These are phyloP conservation scores for Fagopyrum tataricum DNA, from an alignment of 148 eudicot species.

Conservation along the genomic window DNA sequence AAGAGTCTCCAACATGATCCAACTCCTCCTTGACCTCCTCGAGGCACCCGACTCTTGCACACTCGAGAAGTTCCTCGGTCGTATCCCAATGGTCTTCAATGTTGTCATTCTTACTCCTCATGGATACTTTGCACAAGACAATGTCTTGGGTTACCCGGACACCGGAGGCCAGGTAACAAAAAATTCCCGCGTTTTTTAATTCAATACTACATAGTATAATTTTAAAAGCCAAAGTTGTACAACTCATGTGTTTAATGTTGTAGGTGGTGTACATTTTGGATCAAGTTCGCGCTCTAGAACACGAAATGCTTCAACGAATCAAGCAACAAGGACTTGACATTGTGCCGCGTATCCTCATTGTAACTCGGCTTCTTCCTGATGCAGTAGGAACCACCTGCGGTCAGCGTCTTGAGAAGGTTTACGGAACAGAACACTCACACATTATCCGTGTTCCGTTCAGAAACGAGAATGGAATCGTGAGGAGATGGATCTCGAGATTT, in stretches of 20 bases:
- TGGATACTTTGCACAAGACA: constrained; percentile 94
- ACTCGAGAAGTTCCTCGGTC: constrained; percentile 82
- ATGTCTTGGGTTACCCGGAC: constrained; percentile 94
- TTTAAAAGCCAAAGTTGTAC: too few relatives aligned
- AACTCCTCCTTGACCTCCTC: constrained; percentile 77
- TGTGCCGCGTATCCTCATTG: constrained; percentile 80
- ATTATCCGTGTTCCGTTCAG: constrained; percentile 95
- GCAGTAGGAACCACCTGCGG: constrained; percentile 95
- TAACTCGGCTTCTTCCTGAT: constrained; percentile 90
- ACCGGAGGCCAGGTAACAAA: constrained; percentile 86
- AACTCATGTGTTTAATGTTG: too few relatives aligned
- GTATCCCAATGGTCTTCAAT: constrained; percentile 94
- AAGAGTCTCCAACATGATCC: constrained; percentile 80
- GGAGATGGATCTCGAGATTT: constrained; percentile 93
- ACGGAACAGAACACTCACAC: constrained; percentile 77
- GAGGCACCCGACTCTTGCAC: constrained; percentile 98
- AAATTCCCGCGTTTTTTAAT: too few relatives aligned
- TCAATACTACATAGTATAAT: too few relatives aligned
- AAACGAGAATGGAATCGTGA: constrained; percentile 82
- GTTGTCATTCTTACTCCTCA: constrained; percentile 97
- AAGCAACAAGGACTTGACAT: constrained; percentile 98
- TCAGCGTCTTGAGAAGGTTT: constrained; percentile 91
- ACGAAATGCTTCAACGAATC: constrained; percentile 82
- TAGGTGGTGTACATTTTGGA: constrained; percentile 94
- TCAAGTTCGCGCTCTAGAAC: constrained; percentile 99